These are phyloP conservation scores for Colletotrichum costaricense DNA, from an alignment of 2,329 filamentous ascomycete genomes.

Conservation along the genomic window DNA sequence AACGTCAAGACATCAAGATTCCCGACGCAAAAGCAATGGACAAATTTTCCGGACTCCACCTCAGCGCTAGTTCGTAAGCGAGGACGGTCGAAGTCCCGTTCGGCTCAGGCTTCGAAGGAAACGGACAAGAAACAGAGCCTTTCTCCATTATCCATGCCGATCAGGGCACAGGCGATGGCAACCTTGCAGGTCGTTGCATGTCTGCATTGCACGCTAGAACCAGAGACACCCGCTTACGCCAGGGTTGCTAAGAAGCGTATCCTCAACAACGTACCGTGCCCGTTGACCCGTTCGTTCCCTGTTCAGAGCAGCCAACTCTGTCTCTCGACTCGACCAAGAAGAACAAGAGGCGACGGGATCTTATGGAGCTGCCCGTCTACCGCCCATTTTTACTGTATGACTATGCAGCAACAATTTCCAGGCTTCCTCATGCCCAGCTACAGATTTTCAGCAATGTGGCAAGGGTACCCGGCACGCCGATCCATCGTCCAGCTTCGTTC, in stretches of 20 bases:
- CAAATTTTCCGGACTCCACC: constrained; percentile 12
- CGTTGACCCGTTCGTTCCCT: too few species aligned
- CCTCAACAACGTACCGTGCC: background rate
- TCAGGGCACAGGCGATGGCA: background rate
- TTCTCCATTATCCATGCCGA: background rate
- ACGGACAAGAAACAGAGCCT: background rate
- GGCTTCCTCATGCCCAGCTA: background rate
- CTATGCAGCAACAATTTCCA: background rate
- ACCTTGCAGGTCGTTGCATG: constrained; percentile 6
- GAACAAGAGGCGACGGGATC: background rate
- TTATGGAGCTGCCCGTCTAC: background rate
- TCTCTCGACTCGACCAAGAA: background rate
- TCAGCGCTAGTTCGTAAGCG: background rate
- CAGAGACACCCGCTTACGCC: background rate
- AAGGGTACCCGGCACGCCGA: constrained; percentile 28
- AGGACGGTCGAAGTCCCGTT: background rate
- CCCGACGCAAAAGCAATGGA: background rate
- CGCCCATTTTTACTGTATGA: background rate
- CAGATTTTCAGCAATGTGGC: background rate
- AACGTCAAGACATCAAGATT: background rate
- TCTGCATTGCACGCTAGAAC: background rate
- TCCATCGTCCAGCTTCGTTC: constrained; percentile 29
- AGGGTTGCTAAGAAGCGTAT: background rate
- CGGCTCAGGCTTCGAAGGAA: constrained; percentile 15
- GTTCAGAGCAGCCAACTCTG: background rate